These are phyloP conservation scores for Trichoderma sp. DNA, from an alignment of 2,329 filamentous ascomycete species.

Conservation along the genomic window DNA sequence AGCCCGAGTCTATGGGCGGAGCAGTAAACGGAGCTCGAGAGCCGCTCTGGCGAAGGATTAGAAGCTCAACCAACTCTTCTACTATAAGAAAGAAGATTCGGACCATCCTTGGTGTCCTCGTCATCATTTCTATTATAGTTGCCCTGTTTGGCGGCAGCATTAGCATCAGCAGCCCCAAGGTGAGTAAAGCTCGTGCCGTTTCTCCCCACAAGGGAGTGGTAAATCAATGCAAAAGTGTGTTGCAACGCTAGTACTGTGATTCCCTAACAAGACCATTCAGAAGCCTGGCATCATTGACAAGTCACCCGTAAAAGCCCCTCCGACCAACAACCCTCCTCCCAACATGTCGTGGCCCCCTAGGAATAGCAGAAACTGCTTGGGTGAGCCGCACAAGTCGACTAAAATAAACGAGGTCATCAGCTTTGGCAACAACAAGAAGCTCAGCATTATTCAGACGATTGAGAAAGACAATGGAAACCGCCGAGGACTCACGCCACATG, in stretches of 20 bases:
- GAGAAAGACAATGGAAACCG: slow-evolving; percentile 22
- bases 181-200: slow-evolving; percentile 24
- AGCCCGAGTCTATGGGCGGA: slow-evolving; percentile 47
- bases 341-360: slow-evolving; percentile 30
- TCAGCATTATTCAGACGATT: slow-evolving; percentile 42
- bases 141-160: slow-evolving; percentile 27
- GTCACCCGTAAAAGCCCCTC: slow-evolving; percentile 25
- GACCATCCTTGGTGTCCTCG: slow-evolving; percentile 31
- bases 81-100: slow-evolving; percentile 30
- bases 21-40: slow-evolving; percentile 25
- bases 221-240: neutral
- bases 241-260: neutral
- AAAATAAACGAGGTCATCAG: slow-evolving; percentile 27
- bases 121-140: slow-evolving; percentile 34
- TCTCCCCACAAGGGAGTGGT: neutral
- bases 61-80: slow-evolving; percentile 22
- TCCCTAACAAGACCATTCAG: slow-evolving; percentile 15
- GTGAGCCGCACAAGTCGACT: slow-evolving; percentile 24
- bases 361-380: slow-evolving; percentile 25
- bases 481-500: slow-evolving; percentile 32
- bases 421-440: slow-evolving; percentile 34
- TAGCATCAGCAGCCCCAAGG: slow-evolving; percentile 27
- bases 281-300: slow-evolving; percentile 25
- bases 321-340: slow-evolving; percentile 20
- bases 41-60: slow-evolving; percentile 32